phyloP scores from a whole-genome alignment of 2,329 filamentous ascomycete genomes.

The Cladosporium sp. region DNA sequence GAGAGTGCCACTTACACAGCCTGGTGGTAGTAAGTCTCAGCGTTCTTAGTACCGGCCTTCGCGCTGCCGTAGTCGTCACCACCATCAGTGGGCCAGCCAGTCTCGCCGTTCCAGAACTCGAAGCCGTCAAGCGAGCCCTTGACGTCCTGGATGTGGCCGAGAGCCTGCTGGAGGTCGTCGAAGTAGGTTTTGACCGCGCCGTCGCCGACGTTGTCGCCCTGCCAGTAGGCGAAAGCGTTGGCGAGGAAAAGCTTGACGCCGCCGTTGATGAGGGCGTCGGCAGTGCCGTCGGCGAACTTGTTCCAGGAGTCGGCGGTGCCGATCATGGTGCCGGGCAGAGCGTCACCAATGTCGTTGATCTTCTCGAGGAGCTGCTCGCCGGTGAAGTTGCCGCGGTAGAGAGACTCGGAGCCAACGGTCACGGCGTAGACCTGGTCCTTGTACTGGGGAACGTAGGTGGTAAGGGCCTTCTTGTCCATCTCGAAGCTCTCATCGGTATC shows the following conservation, averaged over 20 bases:
- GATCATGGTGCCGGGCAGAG: slow-evolving; percentile 53
- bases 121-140: slow-evolving; percentile 52
- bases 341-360: slow-evolving; percentile 58
- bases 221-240: slow-evolving; percentile 73
- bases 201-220: slow-evolving; percentile 49
- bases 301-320: slow-evolving; percentile 72
- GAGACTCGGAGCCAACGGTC: slow-evolving; percentile 66
- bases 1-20: slow-evolving; percentile 40
- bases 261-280: slow-evolving; percentile 57
- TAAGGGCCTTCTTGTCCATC: slow-evolving; percentile 57
- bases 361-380: slow-evolving; percentile 56
- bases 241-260: slow-evolving; percentile 60
- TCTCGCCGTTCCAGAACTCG: slow-evolving; percentile 67
- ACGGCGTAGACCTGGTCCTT: slow-evolving; percentile 61
- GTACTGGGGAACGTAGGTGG: slow-evolving; percentile 46
- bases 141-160: slow-evolving; percentile 58
- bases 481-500: slow-evolving; percentile 60
- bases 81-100: slow-evolving; percentile 60
- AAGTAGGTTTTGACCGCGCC: slow-evolving; percentile 62
- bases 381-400: slow-evolving; percentile 66
- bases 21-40: slow-evolving; percentile 56
- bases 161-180: slow-evolving; percentile 62
- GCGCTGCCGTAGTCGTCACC: slow-evolving; percentile 61
- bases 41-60: slow-evolving; percentile 56
- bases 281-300: slow-evolving; percentile 65